Evolutionary conservation across 495 filamentous ascomycete species (phyloP), one percentile per base, ranked within the genome.

Genomic region (Lasiosphaeriaceae sp.): DNA sequence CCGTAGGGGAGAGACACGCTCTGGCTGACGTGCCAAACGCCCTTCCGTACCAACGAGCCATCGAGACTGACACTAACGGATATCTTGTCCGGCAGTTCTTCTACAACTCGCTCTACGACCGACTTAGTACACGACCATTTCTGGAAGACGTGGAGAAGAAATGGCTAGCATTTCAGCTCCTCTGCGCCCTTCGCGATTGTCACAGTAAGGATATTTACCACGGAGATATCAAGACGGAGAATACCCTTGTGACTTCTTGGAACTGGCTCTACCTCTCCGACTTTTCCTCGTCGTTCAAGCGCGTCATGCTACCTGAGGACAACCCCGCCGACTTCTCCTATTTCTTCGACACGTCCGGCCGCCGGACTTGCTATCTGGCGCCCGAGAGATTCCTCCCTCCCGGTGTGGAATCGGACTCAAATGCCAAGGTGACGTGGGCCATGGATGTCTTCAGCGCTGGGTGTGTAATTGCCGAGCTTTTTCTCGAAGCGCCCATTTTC

Each of bases 371-470:
- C 74, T 97, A 99, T 66, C 75, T 97, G 21, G 95, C 95, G 0
- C 95, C 95, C 11, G 95, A 99, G 70, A 80, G 95, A 23, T 99
- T 99, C 61, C 68, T 95, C 16, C 79, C 81, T 5, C 78, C 86
- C 2, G 86, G 84, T 2, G 82, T 89, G 62, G 80, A 84, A 48
- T 77, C 80, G 8, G 85, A 70, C 16, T 75, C 77, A 2, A 77
- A 87, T 19, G 82, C 81, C 21, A 80, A 81, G 56, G 63, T 78
- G 23, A 80, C 74, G 16, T 96, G 94, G 91, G 92, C 92, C 37
- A 99, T 99, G 95, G 95, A 99, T 68, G 88, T 99, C 24, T 99
- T 99, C 74, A 97, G 94, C 73, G 88, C 86, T 35, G 94, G 94
- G 11, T 99, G 95, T 66, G 95, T 97, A 20, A 96, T 99, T 63